Base-by-base conservation (phyloP, 2,329 filamentous ascomycete genomes). In the Colletotrichum tropicale region DNA sequence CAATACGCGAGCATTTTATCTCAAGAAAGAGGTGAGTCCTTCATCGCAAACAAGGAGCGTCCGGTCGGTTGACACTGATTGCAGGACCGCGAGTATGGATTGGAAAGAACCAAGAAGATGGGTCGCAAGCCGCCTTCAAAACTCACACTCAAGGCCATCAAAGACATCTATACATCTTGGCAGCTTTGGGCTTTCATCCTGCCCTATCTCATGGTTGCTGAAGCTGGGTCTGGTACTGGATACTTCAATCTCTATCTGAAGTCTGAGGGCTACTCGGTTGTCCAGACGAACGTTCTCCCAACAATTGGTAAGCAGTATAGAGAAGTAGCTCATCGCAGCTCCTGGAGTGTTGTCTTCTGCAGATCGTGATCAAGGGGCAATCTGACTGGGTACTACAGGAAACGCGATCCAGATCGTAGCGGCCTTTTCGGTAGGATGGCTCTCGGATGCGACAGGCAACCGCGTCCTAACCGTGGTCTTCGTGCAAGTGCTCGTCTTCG, bases 231-330 rank as follows among this genome's bases (percentile, higher is more conserved):
- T 4, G 75, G 71, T 2, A 75, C 78, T 12, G 72, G 71, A 24
- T 78, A 79, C 66, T 87, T 55, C 78, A 83, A 18, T n/a, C 77
- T 87, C 6, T 87, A 84, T 83, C 76, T 87, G 38, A 87, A 87
- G 78, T 82, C 60, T 80, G 86, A 71, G 76, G 80, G 83, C n/a
- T 87, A 87, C 72, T 86, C 88, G 52, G 73, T 79, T 0, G 89
- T 87, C 86, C 91, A 92, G 76, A 85, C 87, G 26, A 86, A 52
- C 89, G 89, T 1, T 80, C 90, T 83, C 89, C 18, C 28, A 81
- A 74, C 72, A n/a, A 60, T 67, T 3, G 71, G 65, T 8, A 65
- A 66, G 38, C 12, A n/a, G 2, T 48, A 21, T 48, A 21, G 5
- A 21, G 10, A 5, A 38, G 6, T 3, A 6, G n/a, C 26, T 0